Base-by-base conservation (phyloP, 2,329 filamentous ascomycete species). In the Colletotrichum sp. region DNA sequence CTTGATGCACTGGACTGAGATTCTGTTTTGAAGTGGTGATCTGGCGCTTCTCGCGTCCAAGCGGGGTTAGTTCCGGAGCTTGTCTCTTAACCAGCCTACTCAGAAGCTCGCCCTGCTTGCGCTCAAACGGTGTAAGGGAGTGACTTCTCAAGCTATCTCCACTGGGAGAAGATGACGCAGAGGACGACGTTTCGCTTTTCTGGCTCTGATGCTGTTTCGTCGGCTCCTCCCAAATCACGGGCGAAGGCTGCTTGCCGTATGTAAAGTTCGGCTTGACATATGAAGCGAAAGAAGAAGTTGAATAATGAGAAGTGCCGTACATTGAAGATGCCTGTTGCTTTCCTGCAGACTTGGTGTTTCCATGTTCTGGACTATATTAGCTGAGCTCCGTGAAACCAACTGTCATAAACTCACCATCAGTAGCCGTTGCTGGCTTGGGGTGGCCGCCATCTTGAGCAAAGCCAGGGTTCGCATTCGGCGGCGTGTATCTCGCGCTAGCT, bases 311-410 rank as follows among this genome's bases (percentile, higher is more conserved):
- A 79, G 78, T 76, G 69, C 74, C 89, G 85, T 90, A 90, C 89
- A 89, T 87, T 85, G 87, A 87, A 77, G 86, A 84, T 55, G 82
- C 82, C 34, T 82, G 81, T 49, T 77, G 80, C 75, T 80, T 80
- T 77, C 80, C 65, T 60, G 72, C 52, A n/a, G 62, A 24, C 26
- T 71, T 49, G 8, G 16, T 44, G n/a, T 49, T 39, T 21, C 52
- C 44, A 24, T 44, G 52, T 57, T 34, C 76, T 76, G 13, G 7
- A 15, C n/a, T 3, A n/a, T 4, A 18, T 76, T 28, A 77, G 73
- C 30, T 59, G 8, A 16, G 57, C 21, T n/a, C n/a, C 32, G 9
- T 15, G 32, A 60, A 15, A 21, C 6, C 39, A 21, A 39, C 24
- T 16, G 3, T 15, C 12, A 18, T 10, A 8, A 28, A 52, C 66